Base-by-base conservation (phyloP, 352 stramenopile genomes). In the Phytophthora idaei region DNA sequence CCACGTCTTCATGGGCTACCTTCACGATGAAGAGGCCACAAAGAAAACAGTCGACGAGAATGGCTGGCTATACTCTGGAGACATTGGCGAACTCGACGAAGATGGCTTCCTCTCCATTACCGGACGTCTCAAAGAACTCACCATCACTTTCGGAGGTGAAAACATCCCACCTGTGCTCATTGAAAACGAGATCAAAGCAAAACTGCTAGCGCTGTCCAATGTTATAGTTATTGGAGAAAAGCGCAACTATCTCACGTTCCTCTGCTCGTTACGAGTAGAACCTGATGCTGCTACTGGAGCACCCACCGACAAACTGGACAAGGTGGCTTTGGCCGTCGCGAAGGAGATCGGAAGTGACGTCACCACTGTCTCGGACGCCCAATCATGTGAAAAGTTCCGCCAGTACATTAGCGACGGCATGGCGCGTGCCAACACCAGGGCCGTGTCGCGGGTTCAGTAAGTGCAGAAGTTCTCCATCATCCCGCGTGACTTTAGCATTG, bases 111-210 rank as follows among this genome's bases (percentile, higher is more conserved):
- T 97, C 47, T 70, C 63, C 9, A 96, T 98, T 67, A 98, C 93
- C 3, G 93, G 93, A n/a, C 89, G 94, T 29, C 93, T 98, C 68
- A 98, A 98, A 68, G 92, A 98, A 65, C 72, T 98, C 31, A 97
- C 98, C 74, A 96, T 96, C 70, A 97, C 92, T 7, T 89, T 90
- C 5, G 90, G 92, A 46, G 90, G 93, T 34, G 92, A 98, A 70
- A 98, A 98, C 71, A 82, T 98, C 27, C 80, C 94, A 7, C 92
- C 92, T 4, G 88, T 94, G 17, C 73, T 90, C 31, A 91, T 97
- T 41, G 90, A 97, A 42, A 80, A 96, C 63, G 76, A 87, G 54
- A 75, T 98, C 61, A 97, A 97, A 81, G 49, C 67, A 9, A 77
- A 90, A 44, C 67, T 97, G 12, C 69, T 83, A 27, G 81, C 75